Conservation (phyloP, 1,284 basidiomycete genomes). For the Puccinia triticina region DNA sequence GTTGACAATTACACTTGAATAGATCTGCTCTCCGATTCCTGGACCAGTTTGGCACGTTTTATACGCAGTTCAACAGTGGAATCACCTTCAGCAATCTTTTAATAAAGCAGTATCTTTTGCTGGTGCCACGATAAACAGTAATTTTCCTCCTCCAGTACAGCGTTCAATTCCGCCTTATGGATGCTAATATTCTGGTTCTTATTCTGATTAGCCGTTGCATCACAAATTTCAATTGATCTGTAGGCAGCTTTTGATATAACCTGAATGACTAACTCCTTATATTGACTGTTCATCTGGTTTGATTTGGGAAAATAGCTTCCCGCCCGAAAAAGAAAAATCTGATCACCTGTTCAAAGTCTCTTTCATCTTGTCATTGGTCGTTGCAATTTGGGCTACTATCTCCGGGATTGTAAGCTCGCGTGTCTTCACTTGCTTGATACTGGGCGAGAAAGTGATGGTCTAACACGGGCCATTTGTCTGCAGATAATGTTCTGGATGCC, state of each 20-base stretch:
- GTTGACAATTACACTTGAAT: background rate
- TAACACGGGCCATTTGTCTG: background rate
- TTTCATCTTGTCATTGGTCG: conserved; percentile 7
- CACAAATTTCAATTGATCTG: conserved; percentile 38
- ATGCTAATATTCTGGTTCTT: background rate
- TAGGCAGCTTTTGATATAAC: background rate
- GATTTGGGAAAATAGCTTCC: background rate
- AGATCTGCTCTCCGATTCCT: conserved; percentile 40
- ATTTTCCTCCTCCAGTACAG: background rate
- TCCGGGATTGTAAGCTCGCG: background rate
- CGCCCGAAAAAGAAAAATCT: background rate
- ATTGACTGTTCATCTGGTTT: background rate
- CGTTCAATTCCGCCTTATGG: background rate
- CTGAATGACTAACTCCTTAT: background rate
- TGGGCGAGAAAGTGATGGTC: background rate
- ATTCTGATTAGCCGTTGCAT: conserved; percentile 3
- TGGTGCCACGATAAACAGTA: background rate
- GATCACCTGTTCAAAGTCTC: conserved; percentile 28
- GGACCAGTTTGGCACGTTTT: conserved; percentile 44
- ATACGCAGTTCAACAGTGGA: conserved; percentile 28
- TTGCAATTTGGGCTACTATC: conserved; percentile 10
- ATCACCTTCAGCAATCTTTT: conserved; percentile 3
- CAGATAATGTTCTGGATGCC: background rate
- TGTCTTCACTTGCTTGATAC: background rate
- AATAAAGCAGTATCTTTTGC: conserved; percentile 8